Conservation (phyloP, 306 rosid species). For the Geum urbanum region DNA sequence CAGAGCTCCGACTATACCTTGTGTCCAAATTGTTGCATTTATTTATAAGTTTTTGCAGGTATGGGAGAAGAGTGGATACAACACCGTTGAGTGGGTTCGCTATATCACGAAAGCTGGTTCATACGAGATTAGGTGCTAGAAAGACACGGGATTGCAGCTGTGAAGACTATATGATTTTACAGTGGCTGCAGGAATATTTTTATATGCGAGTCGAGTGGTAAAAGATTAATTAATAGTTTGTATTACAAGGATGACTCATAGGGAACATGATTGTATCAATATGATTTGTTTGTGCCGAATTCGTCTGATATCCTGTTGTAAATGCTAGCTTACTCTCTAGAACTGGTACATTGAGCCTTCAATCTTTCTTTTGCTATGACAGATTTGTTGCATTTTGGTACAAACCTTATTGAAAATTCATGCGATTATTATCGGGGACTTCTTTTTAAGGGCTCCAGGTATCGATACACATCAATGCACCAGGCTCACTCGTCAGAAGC, state of each 20-base stretch:
- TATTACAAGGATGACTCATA: neutral
- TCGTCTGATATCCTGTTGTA: constrained; percentile 22
- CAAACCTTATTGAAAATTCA: neutral
- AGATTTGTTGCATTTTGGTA: constrained; percentile 2
- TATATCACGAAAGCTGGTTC: constrained; percentile 95
- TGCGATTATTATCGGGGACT: too few species aligned
- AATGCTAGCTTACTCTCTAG: constrained; percentile 22
- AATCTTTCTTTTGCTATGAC: neutral
- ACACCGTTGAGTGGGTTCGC: constrained; percentile 99
- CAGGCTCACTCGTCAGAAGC: constrained; percentile 76
- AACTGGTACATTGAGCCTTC: constrained; percentile 7
- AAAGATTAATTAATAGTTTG: constrained; percentile 2
- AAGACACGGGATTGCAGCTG: constrained; percentile 20
- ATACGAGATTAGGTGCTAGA: constrained; percentile 86
- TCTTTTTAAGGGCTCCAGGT: constrained; percentile 84
- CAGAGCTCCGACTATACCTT: neutral
- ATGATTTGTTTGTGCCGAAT: constrained; percentile 15
- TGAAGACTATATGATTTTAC: constrained; percentile 13
- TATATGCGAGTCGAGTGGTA: constrained; percentile 13
- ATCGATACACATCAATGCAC: constrained; percentile 66
- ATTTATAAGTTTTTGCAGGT: constrained; percentile 50
- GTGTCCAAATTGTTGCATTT: neutral
- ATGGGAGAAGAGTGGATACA: constrained; percentile 99
- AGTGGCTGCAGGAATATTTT: constrained; percentile 24
- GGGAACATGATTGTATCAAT: constrained; percentile 11